These are phyloP conservation scores for Physocladia obscura DNA, from an alignment of 192 early-diverging fungal species.

Conservation along the genomic window DNA sequence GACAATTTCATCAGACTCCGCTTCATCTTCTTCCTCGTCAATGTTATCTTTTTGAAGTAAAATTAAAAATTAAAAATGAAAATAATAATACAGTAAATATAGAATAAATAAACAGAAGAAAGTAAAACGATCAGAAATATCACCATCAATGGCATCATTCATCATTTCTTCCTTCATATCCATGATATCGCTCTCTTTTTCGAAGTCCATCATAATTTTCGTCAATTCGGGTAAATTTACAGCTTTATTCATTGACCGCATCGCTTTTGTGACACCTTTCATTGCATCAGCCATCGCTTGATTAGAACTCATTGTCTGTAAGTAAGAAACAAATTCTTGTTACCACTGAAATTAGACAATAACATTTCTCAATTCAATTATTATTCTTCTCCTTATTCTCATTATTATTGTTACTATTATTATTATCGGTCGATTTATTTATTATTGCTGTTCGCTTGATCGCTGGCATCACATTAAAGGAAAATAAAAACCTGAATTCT, in stretches of 20 bases:
- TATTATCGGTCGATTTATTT: too few species aligned
- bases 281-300: conserved; percentile 96
- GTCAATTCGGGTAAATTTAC: conserved; percentile 93
- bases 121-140: conserved; percentile 23
- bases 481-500: conserved; percentile 83
- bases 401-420: too few species aligned
- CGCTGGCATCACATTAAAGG: too few species aligned
- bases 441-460: too few species aligned
- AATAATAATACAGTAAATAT: too few species aligned
- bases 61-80: too few species aligned
- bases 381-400: too few species aligned
- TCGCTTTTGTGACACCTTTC: conserved; percentile 94
- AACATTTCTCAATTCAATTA: too few species aligned
- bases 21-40: conserved; percentile 92
- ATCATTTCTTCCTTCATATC: conserved; percentile 99
- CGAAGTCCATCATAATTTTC: conserved; percentile 98
- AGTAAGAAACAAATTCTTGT: neutral
- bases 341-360: neutral
- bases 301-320: conserved; percentile 83
- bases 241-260: conserved; percentile 91
- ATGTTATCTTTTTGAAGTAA: too few species aligned
- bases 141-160: conserved; percentile 95
- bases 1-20: conserved; percentile 86
- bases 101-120: too few species aligned
- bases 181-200: conserved; percentile 91